Percentiles rank a stretch among this genome's conserved stretches.
These are phyloP conservation scores for Pseudomonodictys pantanalensis DNA, from an alignment of 495 filamentous ascomycete species.

Conservation along the genomic window DNA sequence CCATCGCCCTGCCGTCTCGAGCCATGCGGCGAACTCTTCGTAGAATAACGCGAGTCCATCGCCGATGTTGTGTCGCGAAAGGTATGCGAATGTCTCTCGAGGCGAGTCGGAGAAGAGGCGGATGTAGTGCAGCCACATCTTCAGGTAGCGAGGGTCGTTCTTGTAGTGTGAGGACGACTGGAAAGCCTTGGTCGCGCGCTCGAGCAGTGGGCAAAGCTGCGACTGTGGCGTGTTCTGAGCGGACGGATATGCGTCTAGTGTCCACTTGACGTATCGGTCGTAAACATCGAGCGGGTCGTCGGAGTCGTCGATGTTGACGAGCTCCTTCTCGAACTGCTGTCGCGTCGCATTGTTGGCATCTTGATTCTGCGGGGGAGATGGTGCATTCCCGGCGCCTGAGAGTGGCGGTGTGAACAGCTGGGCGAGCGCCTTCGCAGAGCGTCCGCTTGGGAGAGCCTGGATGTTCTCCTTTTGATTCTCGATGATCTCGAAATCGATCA, in stretches of 20 bases:
- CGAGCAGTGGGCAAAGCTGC: slow-evolving; percentile 80
- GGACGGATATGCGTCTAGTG: slow-evolving; percentile 88
- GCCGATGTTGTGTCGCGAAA: slow-evolving; percentile 83
- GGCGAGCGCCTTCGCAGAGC: slow-evolving; percentile 87
- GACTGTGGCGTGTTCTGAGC: slow-evolving; percentile 89
- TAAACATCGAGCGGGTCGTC: slow-evolving; percentile 96
- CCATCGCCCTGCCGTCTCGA: slow-evolving; percentile 84
- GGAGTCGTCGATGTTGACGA: slow-evolving; percentile 72
- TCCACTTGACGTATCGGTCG: slow-evolving; percentile 96
- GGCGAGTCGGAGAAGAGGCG: slow-evolving; percentile 87
- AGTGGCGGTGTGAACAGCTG: slow-evolving; percentile 72
- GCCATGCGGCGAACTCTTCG: slow-evolving; percentile 91
- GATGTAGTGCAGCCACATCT: slow-evolving; percentile 92
- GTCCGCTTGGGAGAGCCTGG: slow-evolving; percentile 82
- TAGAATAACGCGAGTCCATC: slow-evolving; percentile 91
- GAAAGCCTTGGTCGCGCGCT: slow-evolving; percentile 88
- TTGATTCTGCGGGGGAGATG: slow-evolving; percentile 65
- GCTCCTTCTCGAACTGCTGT: slow-evolving; percentile 80
- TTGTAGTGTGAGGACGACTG: slow-evolving; percentile 80
- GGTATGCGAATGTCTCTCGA: slow-evolving; percentile 85
- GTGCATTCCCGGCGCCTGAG: slow-evolving; percentile 49
- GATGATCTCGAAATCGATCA: slow-evolving; percentile 92
- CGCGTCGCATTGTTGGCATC: slow-evolving; percentile 74
- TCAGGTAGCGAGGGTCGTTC: slow-evolving; percentile 90
- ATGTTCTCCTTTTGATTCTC: slow-evolving; percentile 98